These are phyloP conservation scores for Senna tora DNA, from an alignment of 306 rosid genomes.

Conservation along the genomic window DNA sequence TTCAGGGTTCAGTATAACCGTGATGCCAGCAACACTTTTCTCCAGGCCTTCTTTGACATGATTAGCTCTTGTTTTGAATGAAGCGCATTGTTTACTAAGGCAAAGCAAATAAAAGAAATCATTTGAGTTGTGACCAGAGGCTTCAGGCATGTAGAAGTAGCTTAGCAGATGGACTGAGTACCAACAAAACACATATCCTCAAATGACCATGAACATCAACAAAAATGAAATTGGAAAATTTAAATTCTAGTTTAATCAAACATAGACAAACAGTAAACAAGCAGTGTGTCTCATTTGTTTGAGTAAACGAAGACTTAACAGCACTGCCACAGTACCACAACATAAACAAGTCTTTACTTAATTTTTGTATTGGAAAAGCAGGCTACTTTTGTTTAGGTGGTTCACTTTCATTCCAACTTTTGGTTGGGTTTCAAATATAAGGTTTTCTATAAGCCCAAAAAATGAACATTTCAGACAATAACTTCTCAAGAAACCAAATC, in stretches of 20 bases:
- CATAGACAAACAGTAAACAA: no score
- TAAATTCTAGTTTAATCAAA: background rate
- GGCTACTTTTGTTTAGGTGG: background rate
- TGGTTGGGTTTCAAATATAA: background rate
- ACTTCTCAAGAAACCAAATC: no score
- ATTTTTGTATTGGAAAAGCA: background rate
- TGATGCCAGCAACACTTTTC: conserved; percentile 50
- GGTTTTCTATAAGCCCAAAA: no score
- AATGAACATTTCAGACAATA: no score
- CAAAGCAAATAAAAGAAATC: conserved; percentile 15
- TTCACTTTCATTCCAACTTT: background rate
- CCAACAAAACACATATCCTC: background rate
- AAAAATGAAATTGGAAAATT: background rate
- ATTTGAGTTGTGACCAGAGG: background rate
- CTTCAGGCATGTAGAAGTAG: background rate
- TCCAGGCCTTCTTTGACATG: conserved; percentile 67
- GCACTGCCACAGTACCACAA: no score
- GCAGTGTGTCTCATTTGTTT: no score
- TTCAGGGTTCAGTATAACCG: conserved; percentile 67
- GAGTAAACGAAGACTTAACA: no score
- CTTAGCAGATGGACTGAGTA: background rate
- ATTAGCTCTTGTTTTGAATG: conserved; percentile 65
- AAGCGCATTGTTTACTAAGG: conserved; percentile 69
- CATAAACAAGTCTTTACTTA: no score
- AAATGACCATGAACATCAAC: no score